Conservation (phyloP, 768 basidiomycete species). For the Agrocybe pediades region DNA sequence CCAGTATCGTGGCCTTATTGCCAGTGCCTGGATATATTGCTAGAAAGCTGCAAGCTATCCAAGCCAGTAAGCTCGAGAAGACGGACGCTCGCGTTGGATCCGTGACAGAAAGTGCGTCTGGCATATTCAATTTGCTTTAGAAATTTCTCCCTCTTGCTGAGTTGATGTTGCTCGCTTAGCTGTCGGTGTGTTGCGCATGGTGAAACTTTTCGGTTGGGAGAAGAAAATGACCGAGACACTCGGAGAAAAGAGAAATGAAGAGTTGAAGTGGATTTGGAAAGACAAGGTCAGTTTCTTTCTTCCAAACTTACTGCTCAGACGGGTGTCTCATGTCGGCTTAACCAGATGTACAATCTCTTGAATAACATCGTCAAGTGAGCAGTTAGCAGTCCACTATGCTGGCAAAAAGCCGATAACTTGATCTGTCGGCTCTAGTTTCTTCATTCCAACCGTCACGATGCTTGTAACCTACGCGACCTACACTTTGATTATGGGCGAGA, state of each 20-base stretch:
- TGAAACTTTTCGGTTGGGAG: constrained; percentile 75
- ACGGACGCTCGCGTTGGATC: constrained; percentile 60
- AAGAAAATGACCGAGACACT: constrained; percentile 54
- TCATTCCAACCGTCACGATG: constrained; percentile 71
- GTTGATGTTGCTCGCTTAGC: constrained; percentile 29
- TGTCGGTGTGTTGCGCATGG: constrained; percentile 62
- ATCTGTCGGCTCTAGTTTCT: constrained; percentile 36
- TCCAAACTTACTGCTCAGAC: neutral
- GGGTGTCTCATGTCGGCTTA: too few relatives aligned
- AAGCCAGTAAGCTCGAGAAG: constrained; percentile 47
- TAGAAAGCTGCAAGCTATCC: constrained; percentile 41
- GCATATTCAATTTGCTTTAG: constrained; percentile 2
- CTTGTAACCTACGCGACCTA: constrained; percentile 65
- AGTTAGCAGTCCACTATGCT: neutral
- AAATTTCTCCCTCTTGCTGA: neutral
- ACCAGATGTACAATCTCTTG: constrained; percentile 11
- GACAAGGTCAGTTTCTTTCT: constrained; percentile 24
- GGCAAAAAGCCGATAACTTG: neutral
- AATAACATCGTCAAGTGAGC: constrained; percentile 16
- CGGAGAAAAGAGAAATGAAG: constrained; percentile 57
- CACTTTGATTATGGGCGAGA: constrained; percentile 36
- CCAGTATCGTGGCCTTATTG: constrained; percentile 50
- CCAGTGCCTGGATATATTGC: constrained; percentile 62
- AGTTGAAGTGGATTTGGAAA: constrained; percentile 57
- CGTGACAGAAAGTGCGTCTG: constrained; percentile 53